phyloP scores from a whole-genome alignment of 129 eudicot species.

The Tagetes erecta region DNA sequence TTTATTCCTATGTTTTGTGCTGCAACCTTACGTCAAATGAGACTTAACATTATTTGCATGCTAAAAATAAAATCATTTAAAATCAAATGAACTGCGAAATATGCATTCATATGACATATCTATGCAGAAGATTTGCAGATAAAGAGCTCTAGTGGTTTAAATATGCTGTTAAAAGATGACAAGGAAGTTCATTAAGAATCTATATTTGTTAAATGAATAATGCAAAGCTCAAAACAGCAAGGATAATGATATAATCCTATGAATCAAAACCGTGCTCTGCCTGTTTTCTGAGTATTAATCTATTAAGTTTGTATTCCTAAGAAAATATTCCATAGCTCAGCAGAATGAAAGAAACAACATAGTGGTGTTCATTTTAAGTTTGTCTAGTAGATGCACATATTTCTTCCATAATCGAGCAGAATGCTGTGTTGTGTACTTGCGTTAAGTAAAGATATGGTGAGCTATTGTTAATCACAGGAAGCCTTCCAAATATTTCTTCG shows the following conservation, averaged over 20 bases:
- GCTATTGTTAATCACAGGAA: background rate
- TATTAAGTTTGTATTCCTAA: background rate
- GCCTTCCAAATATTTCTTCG: background rate
- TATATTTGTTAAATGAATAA: background rate
- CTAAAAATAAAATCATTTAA: conserved; percentile 9
- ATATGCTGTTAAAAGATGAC: background rate
- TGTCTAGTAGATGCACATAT: conserved; percentile 8
- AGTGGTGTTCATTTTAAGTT: background rate
- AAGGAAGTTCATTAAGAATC: background rate
- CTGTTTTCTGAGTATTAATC: background rate
- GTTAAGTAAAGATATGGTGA: background rate
- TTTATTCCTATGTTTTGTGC: conserved; percentile 20
- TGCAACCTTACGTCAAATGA: conserved; percentile 12
- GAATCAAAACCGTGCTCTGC: background rate
- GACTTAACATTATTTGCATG: background rate
- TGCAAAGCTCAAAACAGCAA: background rate
- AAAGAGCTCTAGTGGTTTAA: background rate
- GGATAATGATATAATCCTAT: background rate
- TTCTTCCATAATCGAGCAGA: background rate
- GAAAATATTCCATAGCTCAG: background rate
- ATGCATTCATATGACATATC: background rate
- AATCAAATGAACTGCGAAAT: conserved; percentile 3
- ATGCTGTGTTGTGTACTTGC: background rate
- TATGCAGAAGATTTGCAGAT: background rate
- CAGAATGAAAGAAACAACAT: background rate